Evolutionary conservation across 2,329 filamentous ascomycete species (phyloP).

Genomic region (Phoma sp.): DNA sequence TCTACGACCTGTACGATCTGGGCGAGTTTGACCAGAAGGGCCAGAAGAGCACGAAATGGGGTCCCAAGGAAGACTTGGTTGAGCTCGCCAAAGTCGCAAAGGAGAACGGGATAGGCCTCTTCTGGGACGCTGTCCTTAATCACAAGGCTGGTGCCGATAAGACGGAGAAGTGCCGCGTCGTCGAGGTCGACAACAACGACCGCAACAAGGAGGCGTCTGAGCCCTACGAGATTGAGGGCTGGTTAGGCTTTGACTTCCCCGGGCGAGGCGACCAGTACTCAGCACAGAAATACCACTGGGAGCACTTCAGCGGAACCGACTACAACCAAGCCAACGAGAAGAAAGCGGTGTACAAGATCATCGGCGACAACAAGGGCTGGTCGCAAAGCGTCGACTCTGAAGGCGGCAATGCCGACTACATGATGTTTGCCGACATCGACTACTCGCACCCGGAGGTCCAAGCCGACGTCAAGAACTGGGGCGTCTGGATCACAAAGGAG

Average conservation of each 20-base stretch:
- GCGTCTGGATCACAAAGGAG: slow-evolving; percentile 68
- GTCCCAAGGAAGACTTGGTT: slow-evolving; percentile 65
- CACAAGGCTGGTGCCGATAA: slow-evolving; percentile 74
- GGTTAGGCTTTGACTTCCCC: slow-evolving; percentile 71
- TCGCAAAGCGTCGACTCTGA: slow-evolving; percentile 66
- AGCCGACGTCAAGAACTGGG: slow-evolving; percentile 69
- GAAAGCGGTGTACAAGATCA: slow-evolving; percentile 70
- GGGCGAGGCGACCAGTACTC: slow-evolving; percentile 67
- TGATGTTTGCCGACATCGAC: slow-evolving; percentile 77
- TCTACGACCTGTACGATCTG: slow-evolving; percentile 72
- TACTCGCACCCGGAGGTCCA: slow-evolving; percentile 65
- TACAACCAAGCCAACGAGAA: slow-evolving; percentile 64
- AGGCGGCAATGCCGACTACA: slow-evolving; percentile 70
- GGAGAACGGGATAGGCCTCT: slow-evolving; percentile 61
- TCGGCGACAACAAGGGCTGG: slow-evolving; percentile 70
- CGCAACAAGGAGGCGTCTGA: slow-evolving; percentile 62
- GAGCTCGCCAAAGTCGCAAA: slow-evolving; percentile 60
- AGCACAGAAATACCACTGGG: slow-evolving; percentile 67
- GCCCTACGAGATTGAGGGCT: slow-evolving; percentile 69
- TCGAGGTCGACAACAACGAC: slow-evolving; percentile 68
- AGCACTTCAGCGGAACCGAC: slow-evolving; percentile 73
- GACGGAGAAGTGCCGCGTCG: slow-evolving; percentile 66
- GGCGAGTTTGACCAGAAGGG: slow-evolving; percentile 78
- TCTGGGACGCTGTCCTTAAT: slow-evolving; percentile 76
- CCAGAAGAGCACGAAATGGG: slow-evolving; percentile 70